Base-by-base conservation (phyloP, 1,139 yeast genomes). In the Sugiyamaella castrensis region DNA sequence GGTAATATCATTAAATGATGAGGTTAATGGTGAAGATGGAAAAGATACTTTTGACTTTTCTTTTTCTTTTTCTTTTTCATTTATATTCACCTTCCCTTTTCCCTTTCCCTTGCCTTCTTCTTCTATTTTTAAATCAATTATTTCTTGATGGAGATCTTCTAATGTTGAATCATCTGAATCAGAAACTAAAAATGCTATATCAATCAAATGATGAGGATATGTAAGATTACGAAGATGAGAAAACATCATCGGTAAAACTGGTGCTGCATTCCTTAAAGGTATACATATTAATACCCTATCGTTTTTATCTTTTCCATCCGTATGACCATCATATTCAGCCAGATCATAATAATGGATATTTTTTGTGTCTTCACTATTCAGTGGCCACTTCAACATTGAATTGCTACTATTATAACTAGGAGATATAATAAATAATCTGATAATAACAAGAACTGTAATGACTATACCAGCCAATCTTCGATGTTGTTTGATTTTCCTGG, bases 151-250 rank as follows among this genome's bases (percentile, higher is more conserved):
- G 50, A 82, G 64, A 37, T 71, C 77, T 15, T 68, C 73, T 70
- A 78, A 71, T 0, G 88, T 82, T 39, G 75, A 72, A 65, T 91
- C 98, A 51, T 78, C 73, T 4, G 84, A 76, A 61, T 82, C 88
- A 37, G 82, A 76, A 19, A 82, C 82, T 53, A 82, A 64, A 57
- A 82, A 82, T 4, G 87, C 82, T 43, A 82, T 60, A 59, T 82
- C 88, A 27, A 82, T 75, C 48, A 79, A 69, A 51, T 75, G 71
- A 62, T 82, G 87, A 27, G 87, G 87, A 63, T 82, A 82, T 1
- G 84, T 78, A 62, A 82, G 69, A 60, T 78, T 77, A 47, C 69
- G 68, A 69, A 82, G 70, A 60, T 82, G 84, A 43, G 72, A 70
- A 59, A 81, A 80, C 69, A 82, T 79, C 77, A 81, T 75, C 19